Evolutionary conservation across 2,329 filamentous ascomycete species (phyloP), one percentile per base, ranked within the genome.

Genomic region (Byssothecium circinans): DNA sequence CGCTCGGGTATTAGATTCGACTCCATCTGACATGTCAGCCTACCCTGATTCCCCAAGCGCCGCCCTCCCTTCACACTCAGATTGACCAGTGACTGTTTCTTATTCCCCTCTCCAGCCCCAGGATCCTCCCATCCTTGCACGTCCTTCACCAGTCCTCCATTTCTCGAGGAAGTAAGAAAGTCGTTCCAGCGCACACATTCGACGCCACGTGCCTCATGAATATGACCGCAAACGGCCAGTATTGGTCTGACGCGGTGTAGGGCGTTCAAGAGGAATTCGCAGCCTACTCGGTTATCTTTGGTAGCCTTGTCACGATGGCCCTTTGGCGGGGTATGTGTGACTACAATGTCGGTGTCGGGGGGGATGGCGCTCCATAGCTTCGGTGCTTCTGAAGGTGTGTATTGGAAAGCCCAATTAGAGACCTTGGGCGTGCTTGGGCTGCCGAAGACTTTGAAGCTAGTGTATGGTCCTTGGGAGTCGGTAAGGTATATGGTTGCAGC

Each of bases 191-290:
- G 68, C 25, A 91, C 76, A 20, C 81, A 73, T 60, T 85, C 77
- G 8, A 77, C 82, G 11, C 87, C 87, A 54, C 87, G 75, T 3
- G 78, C 84, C 52, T 83, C 81, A 65, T 91, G 87, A 23, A 89
- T 80, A 67, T 91, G 88, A 1, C 88, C 87, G 60, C 84, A 90
- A 15, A 91, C 75, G 17, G 82, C 81, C 40, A 91, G 71, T 44
- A 75, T 74, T 4, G 88, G 87, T 32, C 84, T 76, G 2, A 87
- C 78, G 5, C 79, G 72, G 76, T 79, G 81, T 19, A 90, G 70
- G 0, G 78, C 76, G 42, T 74, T 72, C 8, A 78, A 70, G 12
- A 91, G 75, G 12, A 74, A 76, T 55, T 82, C 77, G 60, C 87
- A 91, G 2, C 87, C 87, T 19, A 71, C 70, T 50, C 53, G 50